Base-by-base conservation (phyloP, 345 rosid genomes). In the Gossypium sturtianum region DNA sequence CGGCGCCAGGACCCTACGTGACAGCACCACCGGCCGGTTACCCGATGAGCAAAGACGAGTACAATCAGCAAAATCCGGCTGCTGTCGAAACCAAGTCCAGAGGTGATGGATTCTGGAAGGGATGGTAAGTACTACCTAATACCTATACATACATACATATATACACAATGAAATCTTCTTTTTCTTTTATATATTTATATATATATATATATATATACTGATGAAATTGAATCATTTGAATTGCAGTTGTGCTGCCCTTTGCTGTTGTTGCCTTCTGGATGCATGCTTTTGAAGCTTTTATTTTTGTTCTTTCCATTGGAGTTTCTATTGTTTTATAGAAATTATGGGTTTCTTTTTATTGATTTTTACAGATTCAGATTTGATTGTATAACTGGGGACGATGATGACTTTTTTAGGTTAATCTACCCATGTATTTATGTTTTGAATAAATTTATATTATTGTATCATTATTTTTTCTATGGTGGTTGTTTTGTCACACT, bases 51-150 rank as follows among this genome's bases (percentile, higher is more conserved):
- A 47, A 60, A 60, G 56, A 72, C 22, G 54, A 22, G 27, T 34
- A 48, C 27, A 34, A 7, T 34, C 41, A 34, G 41, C 66, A 72
- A 2, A 23, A 59, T 0, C 54, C 10, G 2, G 43, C 16, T 25
- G 63, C 63, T 0, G 38, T 23, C 2, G 67, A 72, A 45, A 72
- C 67, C 38, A 57, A 72, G 41, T 73, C 75, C 57, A 73, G 44
- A 47, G 75, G 75, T 44, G 75, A 73, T 16, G 75, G 75, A 3
- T 73, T 73, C 66, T 73, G 75, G 75, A 73, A 73, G 17, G 75
- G 75, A 16, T 73, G 68, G 75, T 73, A 27, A 71, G 74, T 57
- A 45, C 12, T 57, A 1, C 15, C 52, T 10, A 34, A 34, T 34
- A 34, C 41, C 41, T 48, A 22, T 56, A 19, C 25, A 47, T 47